A percentile compares a stretch with the other conserved stretches of the same genome.
These are phyloP conservation scores for Talaromyces liani DNA, from an alignment of 495 filamentous ascomycete species.

Conservation along the genomic window DNA sequence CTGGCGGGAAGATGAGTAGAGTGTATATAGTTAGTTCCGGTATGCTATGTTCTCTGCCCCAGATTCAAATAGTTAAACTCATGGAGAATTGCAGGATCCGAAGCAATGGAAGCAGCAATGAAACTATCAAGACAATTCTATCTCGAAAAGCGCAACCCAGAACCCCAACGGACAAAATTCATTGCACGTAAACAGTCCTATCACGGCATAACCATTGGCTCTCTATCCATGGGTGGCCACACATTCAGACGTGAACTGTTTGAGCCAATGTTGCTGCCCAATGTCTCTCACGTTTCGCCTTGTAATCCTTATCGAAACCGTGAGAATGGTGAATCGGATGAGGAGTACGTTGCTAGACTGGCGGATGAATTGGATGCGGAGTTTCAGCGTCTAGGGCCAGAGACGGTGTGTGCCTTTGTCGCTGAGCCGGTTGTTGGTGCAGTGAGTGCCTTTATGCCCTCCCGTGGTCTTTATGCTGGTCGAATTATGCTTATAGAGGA, in stretches of 20 bases:
- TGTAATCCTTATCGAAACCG: constrained; percentile 62
- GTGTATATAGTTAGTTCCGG: constrained; percentile 50
- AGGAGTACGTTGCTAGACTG: constrained; percentile 49
- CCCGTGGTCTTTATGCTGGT: constrained; percentile 1
- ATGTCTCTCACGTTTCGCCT: constrained; percentile 58
- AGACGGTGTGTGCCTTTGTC: constrained; percentile 70
- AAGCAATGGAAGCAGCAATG: constrained; percentile 63
- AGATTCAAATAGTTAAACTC: not conserved
- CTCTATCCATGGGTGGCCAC: constrained; percentile 58
- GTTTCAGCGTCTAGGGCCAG: constrained; percentile 62
- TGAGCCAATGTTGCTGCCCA: constrained; percentile 53
- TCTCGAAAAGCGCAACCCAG: constrained; percentile 41
- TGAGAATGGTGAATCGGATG: constrained; percentile 34
- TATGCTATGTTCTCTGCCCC: constrained; percentile 21
- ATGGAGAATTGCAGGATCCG: constrained; percentile 42
- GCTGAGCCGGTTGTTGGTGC: constrained; percentile 64
- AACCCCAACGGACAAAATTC: constrained; percentile 47
- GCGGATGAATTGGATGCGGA: constrained; percentile 65
- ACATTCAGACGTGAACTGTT: constrained; percentile 55
- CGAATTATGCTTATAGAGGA: not conserved
- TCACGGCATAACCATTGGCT: constrained; percentile 67
- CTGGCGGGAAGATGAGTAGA: constrained; percentile 37
- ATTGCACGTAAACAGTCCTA: constrained; percentile 66
- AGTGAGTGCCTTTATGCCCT: constrained; percentile 19
- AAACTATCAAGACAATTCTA: constrained; percentile 59